A percentile compares a stretch with the other conserved stretches of the same genome.
These are phyloP conservation scores for Penicillium fuscoglaucum DNA, from an alignment of 2,329 filamentous ascomycete genomes.

Conservation along the genomic window DNA sequence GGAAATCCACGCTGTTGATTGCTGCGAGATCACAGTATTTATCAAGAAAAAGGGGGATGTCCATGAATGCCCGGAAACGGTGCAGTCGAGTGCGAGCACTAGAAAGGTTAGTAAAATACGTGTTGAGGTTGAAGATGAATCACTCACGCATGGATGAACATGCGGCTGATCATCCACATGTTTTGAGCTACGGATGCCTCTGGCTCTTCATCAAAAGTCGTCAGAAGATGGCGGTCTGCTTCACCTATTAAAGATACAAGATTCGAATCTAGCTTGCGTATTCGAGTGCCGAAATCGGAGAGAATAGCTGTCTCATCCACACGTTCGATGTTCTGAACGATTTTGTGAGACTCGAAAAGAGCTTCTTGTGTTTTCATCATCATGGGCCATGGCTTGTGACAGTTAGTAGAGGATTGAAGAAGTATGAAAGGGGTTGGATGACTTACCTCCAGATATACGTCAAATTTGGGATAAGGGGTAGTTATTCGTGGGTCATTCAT, in stretches of 20 bases:
- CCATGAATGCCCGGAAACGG: conserved; percentile 28
- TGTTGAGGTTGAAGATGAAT: not conserved
- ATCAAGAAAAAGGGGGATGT: conserved; percentile 27
- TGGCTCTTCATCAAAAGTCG: conserved; percentile 13
- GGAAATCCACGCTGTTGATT: conserved; percentile 16
- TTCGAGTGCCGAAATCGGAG: conserved; percentile 7
- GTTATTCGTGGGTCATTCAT: conserved; percentile 25
- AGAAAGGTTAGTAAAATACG: not conserved
- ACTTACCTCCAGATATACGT: conserved; percentile 20
- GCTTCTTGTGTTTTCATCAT: conserved; percentile 23
- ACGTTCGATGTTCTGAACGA: conserved; percentile 19
- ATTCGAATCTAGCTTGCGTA: conserved; percentile 17
- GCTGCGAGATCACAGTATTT: conserved; percentile 26
- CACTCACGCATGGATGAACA: conserved; percentile 23
- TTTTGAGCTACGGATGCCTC: conserved; percentile 19
- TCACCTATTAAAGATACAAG: conserved; percentile 14
- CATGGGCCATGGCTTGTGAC: conserved; percentile 24
- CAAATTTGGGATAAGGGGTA: conserved; percentile 26
- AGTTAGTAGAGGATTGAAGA: not conserved
- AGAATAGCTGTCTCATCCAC: conserved; percentile 1
- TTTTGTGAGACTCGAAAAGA: conserved; percentile 15
- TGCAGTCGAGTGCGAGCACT: conserved; percentile 27
- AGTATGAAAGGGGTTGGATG: not conserved
- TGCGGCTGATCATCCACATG: conserved; percentile 21
- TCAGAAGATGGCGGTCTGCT: conserved; percentile 17